phyloP scores from a whole-genome alignment of 2,329 filamentous ascomycete species.

The Pestalotiopsis sp. region DNA sequence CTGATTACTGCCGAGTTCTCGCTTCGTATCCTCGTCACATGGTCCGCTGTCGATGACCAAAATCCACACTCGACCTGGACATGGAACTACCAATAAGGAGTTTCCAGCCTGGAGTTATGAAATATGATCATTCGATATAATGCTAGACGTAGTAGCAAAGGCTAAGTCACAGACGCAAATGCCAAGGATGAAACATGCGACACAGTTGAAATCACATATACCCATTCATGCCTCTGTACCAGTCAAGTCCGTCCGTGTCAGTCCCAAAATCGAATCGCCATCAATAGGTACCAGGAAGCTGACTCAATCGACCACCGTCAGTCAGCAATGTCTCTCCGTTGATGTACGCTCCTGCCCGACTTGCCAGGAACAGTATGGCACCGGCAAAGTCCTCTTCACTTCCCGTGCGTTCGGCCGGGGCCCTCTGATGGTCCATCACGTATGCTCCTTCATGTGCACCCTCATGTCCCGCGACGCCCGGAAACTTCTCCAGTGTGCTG shows the following conservation, averaged over 20 bases:
- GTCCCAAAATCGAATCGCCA: too few species aligned
- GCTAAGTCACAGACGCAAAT: too few species aligned
- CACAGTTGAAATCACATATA: too few species aligned
- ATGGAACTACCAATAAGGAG: not conserved
- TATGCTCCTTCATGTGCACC: slow-evolving; percentile 6
- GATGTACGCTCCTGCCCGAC: slow-evolving; percentile 7
- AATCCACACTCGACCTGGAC: not conserved
- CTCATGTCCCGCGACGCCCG: not conserved
- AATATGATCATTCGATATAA: too few species aligned
- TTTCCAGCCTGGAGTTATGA: too few species aligned
- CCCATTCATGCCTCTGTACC: too few species aligned
- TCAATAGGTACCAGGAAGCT: slow-evolving; percentile 7
- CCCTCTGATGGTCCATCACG: slow-evolving; percentile 3
- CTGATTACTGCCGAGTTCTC: not conserved
- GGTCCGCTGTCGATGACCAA: not conserved
- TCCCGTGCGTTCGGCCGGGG: slow-evolving; percentile 8
- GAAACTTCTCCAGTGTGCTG: not conserved
- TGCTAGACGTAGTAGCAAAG: too few species aligned
- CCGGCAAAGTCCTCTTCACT: slow-evolving; percentile 15
- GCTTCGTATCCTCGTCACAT: not conserved
- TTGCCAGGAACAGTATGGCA: slow-evolving; percentile 9
- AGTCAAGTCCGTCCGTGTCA: too few species aligned
- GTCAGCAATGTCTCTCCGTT: slow-evolving; percentile 11
- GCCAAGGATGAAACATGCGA: too few species aligned
- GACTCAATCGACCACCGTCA: slow-evolving; percentile 11